Evolutionary conservation across 2,329 filamentous ascomycete genomes (phyloP).

Genomic region (Tetracladium maxilliforme): DNA sequence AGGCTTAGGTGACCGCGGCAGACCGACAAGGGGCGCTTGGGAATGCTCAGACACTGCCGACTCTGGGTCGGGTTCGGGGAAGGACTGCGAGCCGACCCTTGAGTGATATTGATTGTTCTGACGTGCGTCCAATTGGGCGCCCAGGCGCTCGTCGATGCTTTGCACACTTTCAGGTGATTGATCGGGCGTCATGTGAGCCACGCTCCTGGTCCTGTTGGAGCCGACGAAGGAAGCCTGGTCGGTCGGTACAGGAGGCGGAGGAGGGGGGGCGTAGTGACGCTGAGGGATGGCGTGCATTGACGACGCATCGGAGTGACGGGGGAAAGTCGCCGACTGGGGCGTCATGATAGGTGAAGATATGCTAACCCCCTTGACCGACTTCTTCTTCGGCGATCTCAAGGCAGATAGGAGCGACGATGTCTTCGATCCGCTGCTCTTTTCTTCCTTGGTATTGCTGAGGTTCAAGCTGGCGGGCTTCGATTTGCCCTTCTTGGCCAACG

Average conservation of each 20-base stretch:
- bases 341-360: conserved; percentile 55
- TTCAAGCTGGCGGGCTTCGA: conserved; percentile 22
- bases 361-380: conserved; percentile 29
- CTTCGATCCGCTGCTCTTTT: conserved; percentile 37
- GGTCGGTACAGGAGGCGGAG: conserved; percentile 39
- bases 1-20: too few species aligned
- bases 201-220: conserved; percentile 1
- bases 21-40: too few species aligned
- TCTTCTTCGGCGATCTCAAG: conserved; percentile 44
- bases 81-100: too few species aligned
- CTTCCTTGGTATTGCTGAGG: conserved; percentile 22
- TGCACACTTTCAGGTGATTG: too few species aligned
- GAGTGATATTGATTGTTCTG: too few species aligned
- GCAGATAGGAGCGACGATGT: conserved; percentile 44
- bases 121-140: too few species aligned
- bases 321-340: conserved; percentile 44
- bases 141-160: too few species aligned
- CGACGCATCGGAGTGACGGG: conserved; percentile 30
- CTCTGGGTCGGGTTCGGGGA: too few species aligned
- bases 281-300: conserved; percentile 44
- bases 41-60: too few species aligned
- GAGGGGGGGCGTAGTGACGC: conserved; percentile 39
- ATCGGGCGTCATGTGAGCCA: neutral
- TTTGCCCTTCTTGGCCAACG: conserved; percentile 30
- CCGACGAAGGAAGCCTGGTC: conserved; percentile 23